Evolutionary conservation across 2,329 filamentous ascomycete species (phyloP), one percentile per base, ranked within the genome.

Genomic region (Verticillium dahliae): DNA sequence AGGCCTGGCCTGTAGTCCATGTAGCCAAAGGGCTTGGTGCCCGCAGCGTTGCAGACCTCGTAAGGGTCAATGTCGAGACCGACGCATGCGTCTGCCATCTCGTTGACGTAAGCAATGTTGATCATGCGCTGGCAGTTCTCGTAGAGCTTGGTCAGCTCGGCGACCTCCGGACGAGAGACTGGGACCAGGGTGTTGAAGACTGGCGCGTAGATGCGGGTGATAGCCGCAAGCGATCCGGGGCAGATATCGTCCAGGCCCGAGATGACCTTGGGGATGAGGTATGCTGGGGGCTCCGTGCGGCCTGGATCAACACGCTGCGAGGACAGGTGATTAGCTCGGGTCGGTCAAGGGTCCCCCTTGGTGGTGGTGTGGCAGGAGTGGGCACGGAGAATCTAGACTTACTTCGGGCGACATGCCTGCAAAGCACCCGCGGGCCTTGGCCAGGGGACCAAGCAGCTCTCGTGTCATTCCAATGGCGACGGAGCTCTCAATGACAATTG

Each of bases 51-150:
- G 58, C 75, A 78, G 15, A 85, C 81, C 67, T 85, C 82, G 57
- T 76, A 81, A 0, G 80, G 76, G 62, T 84, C 76, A 56, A 85
- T 82, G 31, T 68, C 73, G 56, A 79, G 75, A 0, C 70, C 63
- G 7, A 69, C 60, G 60, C 81, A 84, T 6, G 82, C 81, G 64
- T 84, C 80, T 1, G 81, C 80, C 79, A 85, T 83, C 63, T 85
- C 82, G 65, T 84, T 84, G 61, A 77, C 80, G 61, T 81, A 85
- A 0, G 82, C 81, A 38, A 83, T 82, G 66, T 76, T 76, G 13
- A 85, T 72, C 78, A 83, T 84, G 1, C 82, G 75, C 67, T 84
- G 81, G 67, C 82, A 85, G 67, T 85, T 85, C 63, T 85, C 82
- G 66, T 83, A 85, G 13, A 85, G 71, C 70, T 85, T 85, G 64